Percentiles rank a stretch among this genome's conserved stretches.
phyloP scores from a whole-genome alignment of 257 asterid genomes.

The Solanum megistacrolobum region DNA sequence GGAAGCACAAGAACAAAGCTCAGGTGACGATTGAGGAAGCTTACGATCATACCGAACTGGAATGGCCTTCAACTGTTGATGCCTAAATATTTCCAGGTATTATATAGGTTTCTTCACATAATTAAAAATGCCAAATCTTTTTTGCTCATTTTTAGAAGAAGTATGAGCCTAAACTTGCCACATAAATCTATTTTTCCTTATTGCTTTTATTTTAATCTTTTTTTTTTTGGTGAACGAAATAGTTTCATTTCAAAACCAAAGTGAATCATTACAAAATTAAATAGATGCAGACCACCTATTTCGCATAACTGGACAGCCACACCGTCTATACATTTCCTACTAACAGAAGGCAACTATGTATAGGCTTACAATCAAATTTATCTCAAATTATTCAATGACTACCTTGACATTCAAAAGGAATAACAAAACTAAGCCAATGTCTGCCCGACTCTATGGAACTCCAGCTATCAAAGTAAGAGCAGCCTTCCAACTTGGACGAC shows the following conservation, averaged over 20 bases:
- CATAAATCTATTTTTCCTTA: background rate
- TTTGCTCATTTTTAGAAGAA: background rate
- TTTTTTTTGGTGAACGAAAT: background rate
- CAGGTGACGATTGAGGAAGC: background rate
- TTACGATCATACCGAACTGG: background rate
- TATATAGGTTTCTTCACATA: background rate
- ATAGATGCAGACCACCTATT: background rate
- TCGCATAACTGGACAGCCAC: background rate
- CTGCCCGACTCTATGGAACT: background rate
- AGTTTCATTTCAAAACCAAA: background rate
- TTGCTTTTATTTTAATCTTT: background rate
- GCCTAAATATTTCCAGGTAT: background rate
- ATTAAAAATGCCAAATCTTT: background rate
- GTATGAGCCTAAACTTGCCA: background rate
- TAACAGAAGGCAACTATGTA: background rate
- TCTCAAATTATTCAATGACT: background rate
- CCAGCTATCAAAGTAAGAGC: background rate
- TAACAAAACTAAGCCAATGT: background rate
- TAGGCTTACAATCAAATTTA: background rate
- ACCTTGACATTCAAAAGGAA: background rate
- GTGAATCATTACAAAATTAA: background rate
- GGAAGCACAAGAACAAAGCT: background rate
- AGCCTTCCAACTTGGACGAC: background rate
- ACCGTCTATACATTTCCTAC: background rate
- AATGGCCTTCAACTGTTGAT: background rate